These are phyloP conservation scores for Zymoseptoria tritici DNA, from an alignment of 2,329 filamentous ascomycete genomes.

Conservation along the genomic window DNA sequence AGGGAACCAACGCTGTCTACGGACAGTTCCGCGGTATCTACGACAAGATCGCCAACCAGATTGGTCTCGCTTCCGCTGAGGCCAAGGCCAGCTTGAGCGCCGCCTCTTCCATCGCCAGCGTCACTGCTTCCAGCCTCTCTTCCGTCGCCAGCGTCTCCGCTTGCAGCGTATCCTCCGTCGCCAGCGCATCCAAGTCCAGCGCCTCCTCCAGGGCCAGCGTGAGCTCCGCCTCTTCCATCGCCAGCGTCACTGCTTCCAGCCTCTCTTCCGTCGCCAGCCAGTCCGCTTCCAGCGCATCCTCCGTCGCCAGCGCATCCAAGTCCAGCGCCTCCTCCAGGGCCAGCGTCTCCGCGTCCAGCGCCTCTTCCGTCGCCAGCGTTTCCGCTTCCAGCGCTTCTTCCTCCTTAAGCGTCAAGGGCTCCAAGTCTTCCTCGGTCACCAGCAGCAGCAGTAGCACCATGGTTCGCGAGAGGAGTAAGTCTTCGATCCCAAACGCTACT, in stretches of 20 bases:
- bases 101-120: too few relatives aligned
- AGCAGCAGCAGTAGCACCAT: too few relatives aligned
- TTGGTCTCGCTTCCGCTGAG: slow-evolving; percentile 38
- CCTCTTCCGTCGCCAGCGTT: slow-evolving; percentile 18
- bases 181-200: slow-evolving; percentile 24
- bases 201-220: too few relatives aligned
- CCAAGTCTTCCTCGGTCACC: slow-evolving; percentile 22
- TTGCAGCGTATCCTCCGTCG: slow-evolving; percentile 29
- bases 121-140: too few relatives aligned
- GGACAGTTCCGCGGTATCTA: slow-evolving; percentile 29
- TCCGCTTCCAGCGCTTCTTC: slow-evolving; percentile 26
- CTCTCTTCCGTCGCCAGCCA: slow-evolving; percentile 16
- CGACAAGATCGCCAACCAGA: slow-evolving; percentile 39
- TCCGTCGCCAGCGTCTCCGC: too few relatives aligned
- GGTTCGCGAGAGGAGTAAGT: too few relatives aligned
- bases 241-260: slow-evolving; percentile 22
- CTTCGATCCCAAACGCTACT: too few relatives aligned
- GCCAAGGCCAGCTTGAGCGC: slow-evolving; percentile 30
- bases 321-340: slow-evolving; percentile 27
- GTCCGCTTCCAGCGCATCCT: slow-evolving; percentile 20
- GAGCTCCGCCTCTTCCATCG: slow-evolving; percentile 31
- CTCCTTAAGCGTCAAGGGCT: slow-evolving; percentile 20
- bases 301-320: slow-evolving; percentile 27
- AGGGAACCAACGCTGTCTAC: slow-evolving; percentile 60
- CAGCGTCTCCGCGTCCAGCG: slow-evolving; percentile 24